Percentiles rank a stretch among this genome's conserved stretches.
Evolutionary conservation across 306 rosid species (phyloP).

Genomic region (Lathyrus tuberosus): DNA sequence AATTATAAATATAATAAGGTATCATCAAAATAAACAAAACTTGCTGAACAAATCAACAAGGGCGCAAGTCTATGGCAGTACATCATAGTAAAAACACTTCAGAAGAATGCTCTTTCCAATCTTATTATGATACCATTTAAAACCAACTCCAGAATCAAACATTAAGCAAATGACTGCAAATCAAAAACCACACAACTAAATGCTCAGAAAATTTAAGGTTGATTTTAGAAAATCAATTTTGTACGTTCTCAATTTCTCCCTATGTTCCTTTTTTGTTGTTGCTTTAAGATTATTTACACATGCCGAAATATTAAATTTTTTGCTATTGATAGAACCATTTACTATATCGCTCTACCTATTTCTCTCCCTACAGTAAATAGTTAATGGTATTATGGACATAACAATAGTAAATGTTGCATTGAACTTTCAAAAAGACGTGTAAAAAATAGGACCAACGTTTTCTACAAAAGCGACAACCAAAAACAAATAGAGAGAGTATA

Average conservation of each 20-base stretch:
- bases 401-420: too few species aligned
- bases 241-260: conserved; percentile 1
- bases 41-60: background rate
- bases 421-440: too few species aligned
- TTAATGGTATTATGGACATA: too few species aligned
- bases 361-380: too few species aligned
- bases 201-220: conserved; percentile 1
- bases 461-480: too few species aligned
- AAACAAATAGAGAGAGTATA: background rate
- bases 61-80: background rate
- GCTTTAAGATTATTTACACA: too few species aligned
- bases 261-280: too few species aligned
- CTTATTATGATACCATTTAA: conserved; percentile 15
- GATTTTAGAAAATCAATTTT: conserved; percentile 20
- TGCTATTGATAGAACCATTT: too few species aligned
- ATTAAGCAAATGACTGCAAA: conserved; percentile 9
- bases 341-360: too few species aligned
- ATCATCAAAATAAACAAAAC: conserved; percentile 15
- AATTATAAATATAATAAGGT: background rate
- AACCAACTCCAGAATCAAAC: conserved; percentile 27
- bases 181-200: conserved; percentile 7
- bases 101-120: background rate
- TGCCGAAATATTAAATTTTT: too few species aligned
- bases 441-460: too few species aligned
- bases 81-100: conserved; percentile 8